Evolutionary conservation across 257 asterid genomes (phyloP), one percentile per base, ranked within the genome.

Genomic region (Solanum bulbocastanum): DNA sequence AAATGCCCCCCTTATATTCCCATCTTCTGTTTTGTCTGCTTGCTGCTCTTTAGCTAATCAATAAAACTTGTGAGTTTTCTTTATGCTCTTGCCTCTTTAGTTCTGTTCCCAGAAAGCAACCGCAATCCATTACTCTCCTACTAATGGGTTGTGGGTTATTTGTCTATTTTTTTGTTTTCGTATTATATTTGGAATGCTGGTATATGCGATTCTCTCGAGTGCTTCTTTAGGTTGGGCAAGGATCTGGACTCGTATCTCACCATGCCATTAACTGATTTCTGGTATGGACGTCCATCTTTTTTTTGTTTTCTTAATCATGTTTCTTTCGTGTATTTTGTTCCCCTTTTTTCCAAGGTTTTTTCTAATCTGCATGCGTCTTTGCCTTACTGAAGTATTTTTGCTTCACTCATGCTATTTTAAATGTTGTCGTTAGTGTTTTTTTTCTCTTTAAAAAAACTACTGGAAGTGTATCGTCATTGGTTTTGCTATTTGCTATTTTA

Each of bases 1-100:
- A 90, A 91, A 91, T 92, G 96, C 88, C 92, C 87, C 92, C 76
- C 75, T 88, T 46, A 88, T 92, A 86, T 72, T 90, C 86, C 76
- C 83, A 71, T 90, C 81, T 83, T 74, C 83, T 90, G 60, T 37
- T 91, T 86, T 90, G 88, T 91, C 88, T 91, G 94, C 92, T 87
- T 88, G 90, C 91, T 92, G 93, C 91, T 85, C 88, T 88, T 75
- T 88, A 72, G 91, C 90, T 89, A 83, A 89, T 93, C 91, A 94
- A 94, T 95, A 93, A 94, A 93, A 88, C 86, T 89, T 84, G 90
- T 88, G 2, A 23, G 49, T 84, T 58, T 66, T 23, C 44, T 84
- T 84, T 37, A 65, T 65, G 60, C 76, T 66, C 36, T 68, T 40
- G 58, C 87, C 87, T 44, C 40, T 83, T 10, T 16, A 2, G 27